These are phyloP conservation scores for Globisporangium uncinulatum DNA, from an alignment of 352 stramenopile genomes.

Conservation along the genomic window DNA sequence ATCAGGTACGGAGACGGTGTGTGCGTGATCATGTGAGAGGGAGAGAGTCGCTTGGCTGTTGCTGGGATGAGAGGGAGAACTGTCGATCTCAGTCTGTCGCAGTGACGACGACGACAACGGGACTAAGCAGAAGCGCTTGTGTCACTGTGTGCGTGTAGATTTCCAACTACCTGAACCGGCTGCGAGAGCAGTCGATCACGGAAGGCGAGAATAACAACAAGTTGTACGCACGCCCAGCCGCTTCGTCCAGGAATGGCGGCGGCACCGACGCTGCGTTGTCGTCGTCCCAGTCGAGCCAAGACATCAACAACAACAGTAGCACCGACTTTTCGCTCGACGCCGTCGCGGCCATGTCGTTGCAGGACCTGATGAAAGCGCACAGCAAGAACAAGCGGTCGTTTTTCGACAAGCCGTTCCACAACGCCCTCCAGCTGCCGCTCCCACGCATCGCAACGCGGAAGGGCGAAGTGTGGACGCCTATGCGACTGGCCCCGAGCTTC, in stretches of 20 bases:
- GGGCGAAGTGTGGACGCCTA: slow-evolving; percentile 12
- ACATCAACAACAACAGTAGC: slow-evolving; percentile 10
- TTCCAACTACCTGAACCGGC: slow-evolving; percentile 63
- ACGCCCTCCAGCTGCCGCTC: slow-evolving; percentile 31
- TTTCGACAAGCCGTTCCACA: slow-evolving; percentile 41
- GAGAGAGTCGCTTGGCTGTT: too few relatives aligned
- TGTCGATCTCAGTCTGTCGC: neutral
- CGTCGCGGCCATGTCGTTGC: slow-evolving; percentile 57
- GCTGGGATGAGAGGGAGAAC: too few relatives aligned
- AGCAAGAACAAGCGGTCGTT: slow-evolving; percentile 44
- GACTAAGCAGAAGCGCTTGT: neutral
- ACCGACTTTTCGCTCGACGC: slow-evolving; percentile 40
- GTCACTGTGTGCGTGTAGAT: slow-evolving; percentile 24
- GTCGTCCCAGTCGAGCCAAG: slow-evolving; percentile 23
- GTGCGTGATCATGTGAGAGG: too few relatives aligned
- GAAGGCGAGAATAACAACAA: slow-evolving; percentile 83
- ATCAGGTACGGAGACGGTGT: slow-evolving; percentile 34
- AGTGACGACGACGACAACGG: neutral
- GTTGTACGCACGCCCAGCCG: slow-evolving; percentile 35
- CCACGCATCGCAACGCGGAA: slow-evolving; percentile 18
- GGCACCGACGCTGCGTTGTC: slow-evolving; percentile 34
- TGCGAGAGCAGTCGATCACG: slow-evolving; percentile 63
- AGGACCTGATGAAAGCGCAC: slow-evolving; percentile 47
- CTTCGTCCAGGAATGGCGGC: slow-evolving; percentile 5
- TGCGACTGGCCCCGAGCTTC: slow-evolving; percentile 57